Base-by-base conservation (phyloP, 2,329 filamentous ascomycete species). In the Clarireedia paspali region DNA sequence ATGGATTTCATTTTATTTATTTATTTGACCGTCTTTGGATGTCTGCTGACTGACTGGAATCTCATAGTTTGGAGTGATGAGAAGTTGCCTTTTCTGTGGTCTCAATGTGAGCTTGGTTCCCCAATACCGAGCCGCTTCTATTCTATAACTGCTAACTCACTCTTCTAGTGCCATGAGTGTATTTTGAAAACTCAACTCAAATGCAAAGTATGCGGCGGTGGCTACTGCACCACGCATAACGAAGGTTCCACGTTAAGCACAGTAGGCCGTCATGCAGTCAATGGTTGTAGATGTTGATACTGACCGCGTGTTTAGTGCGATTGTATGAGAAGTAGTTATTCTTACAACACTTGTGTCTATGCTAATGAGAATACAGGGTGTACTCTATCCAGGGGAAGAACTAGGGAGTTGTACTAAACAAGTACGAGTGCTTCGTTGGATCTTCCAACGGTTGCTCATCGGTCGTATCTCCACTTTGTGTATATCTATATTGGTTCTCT, bases 51-150 rank as follows among this genome's bases (percentile, higher is more conserved):
- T 7, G 26, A 20, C 20, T 20, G 20, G 20, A 30, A 23, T 9
- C n/a, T 30, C 9, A 24, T 49, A 68, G 66, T 51, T 61, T 39
- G 81, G 81, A 34, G 80, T 85, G n/a, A 77, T 77, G 61, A 75
- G 80, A 65, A 82, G 90, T 66, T 96, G 91, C 74, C 94, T 89
- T 80, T 90, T 91, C 70, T 96, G 91, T 70, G 90, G 89, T 51
- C 82, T 81, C 60, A 92, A 88, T 58, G 87, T 90, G 73, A 74
- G 53, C 24, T 26, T 24, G 4, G 17, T 24, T 38, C 23, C 14
- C 17, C 20, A 20, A 20, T 20, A 20, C 20, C 20, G 20, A 20
- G 20, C 20, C 20, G 20, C 20, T 20, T 20, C 20, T 20, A 20
- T 20, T 20, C 20, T 20, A 20, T 20, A 20, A 20, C 20, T 20